Base-by-base conservation (phyloP, 1,139 yeast species). In the Candida glucosophila region DNA sequence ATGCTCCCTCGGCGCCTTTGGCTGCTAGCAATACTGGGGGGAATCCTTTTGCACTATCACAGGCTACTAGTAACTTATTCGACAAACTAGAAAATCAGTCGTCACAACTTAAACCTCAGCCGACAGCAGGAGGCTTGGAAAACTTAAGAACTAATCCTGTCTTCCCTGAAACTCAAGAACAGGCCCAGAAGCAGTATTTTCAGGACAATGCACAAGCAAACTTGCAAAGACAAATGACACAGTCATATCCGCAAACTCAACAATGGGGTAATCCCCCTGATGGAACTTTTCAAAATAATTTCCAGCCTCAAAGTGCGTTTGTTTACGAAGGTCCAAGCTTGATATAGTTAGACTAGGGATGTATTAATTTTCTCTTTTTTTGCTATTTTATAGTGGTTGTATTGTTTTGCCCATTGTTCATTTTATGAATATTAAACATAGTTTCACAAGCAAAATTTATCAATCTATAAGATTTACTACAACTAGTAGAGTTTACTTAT, bases 71-170 rank as follows among this genome's bases (percentile, higher is more conserved):
- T 17, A 43, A 44, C 22, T 47, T 60, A 22, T 62, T 63, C 34
- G 38, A 54, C 27, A 39, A 40, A 19, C 56, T 45, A 12, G 39
- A 43, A 9, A 17, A 28, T 6, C 39, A 26, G 24, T 10, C 21
- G 8, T 34, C 36, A 17, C 11, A 44, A 33, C 43, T 36, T 13
- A 49, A 36, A 15, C 51, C 39, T 20, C 78, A 72, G 39, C 61
- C 69, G 3, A 76, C 83, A 2, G 78, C 81, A 12, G 85, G 83
- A 4, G 85, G 85, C 0, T 59, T 73, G 31, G 85, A 77, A 43
- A 56, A 57, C 28, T 39, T 75, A 20, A 77, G 77, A 3, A 76
- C 83, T 0, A 49, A 71, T 3, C 67, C 83, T 3, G 79, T 76
- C 2, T 77, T 77, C 40, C 82, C 82, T 0, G 72, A 73, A 36